These are phyloP conservation scores for Syzygium aqueum DNA, from an alignment of 345 rosid genomes.

Conservation along the genomic window DNA sequence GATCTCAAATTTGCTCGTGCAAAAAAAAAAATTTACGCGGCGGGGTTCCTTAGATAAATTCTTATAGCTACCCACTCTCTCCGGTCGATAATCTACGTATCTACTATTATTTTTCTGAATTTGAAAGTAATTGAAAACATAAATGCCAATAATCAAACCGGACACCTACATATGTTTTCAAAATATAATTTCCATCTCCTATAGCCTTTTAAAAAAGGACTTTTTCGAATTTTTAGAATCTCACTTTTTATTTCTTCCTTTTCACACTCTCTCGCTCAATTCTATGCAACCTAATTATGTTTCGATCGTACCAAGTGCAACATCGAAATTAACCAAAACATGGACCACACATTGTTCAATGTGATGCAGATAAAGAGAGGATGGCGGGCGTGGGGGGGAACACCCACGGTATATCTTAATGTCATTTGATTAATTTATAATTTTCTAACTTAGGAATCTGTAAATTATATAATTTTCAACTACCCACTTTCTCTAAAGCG, in stretches of 20 bases:
- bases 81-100: fast-evolving
- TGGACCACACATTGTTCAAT: neutral
- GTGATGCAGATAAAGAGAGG: neutral
- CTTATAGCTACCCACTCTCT: neutral
- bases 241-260: neutral
- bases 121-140: neutral
- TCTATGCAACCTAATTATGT: neutral
- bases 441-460: neutral
- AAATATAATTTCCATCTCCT: neutral
- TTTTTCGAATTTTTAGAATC: neutral
- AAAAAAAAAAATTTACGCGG: neutral
- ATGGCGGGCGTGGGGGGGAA: neutral
- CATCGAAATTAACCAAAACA: neutral
- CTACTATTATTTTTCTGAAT: neutral
- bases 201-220: neutral
- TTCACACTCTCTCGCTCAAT: neutral
- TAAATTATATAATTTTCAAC: neutral
- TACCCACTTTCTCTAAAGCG: neutral
- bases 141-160: neutral
- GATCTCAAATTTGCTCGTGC: neutral
- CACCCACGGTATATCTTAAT: neutral
- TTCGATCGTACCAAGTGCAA: neutral
- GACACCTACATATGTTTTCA: neutral
- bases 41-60: neutral
- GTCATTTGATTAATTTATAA: neutral